Evolutionary conservation across 805 yeast species (phyloP).

Genomic region (Monosporozyma siamensis): DNA sequence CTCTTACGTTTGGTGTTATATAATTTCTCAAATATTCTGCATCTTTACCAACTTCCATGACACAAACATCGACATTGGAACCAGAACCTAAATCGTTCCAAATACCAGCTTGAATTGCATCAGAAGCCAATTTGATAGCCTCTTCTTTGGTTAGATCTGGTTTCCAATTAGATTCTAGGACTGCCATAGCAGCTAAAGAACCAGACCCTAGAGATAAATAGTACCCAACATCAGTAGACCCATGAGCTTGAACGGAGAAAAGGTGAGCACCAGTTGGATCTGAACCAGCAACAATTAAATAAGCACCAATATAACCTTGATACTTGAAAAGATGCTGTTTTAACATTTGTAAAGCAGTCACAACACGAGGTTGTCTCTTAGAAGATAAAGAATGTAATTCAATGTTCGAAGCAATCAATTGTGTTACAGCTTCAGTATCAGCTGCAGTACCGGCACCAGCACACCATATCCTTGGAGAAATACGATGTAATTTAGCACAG

Average conservation of each 20-base stretch:
- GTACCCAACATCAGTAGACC: slow-evolving; percentile 92
- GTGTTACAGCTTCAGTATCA: slow-evolving; percentile 96
- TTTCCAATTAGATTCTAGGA: slow-evolving; percentile 81
- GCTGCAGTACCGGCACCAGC: slow-evolving; percentile 99
- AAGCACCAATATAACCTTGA: slow-evolving; percentile 97
- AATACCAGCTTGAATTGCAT: slow-evolving; percentile 94
- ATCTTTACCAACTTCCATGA: slow-evolving; percentile 87
- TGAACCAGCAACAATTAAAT: slow-evolving; percentile 93
- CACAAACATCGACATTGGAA: slow-evolving; percentile 95
- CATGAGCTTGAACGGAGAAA: slow-evolving; percentile 93
- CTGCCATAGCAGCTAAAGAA: slow-evolving; percentile 97
- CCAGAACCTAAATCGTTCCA: slow-evolving; percentile 99
- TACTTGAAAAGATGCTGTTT: slow-evolving; percentile 94
- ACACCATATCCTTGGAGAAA: slow-evolving; percentile 93
- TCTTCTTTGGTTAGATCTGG: slow-evolving; percentile 72
- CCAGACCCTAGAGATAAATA: slow-evolving; percentile 94
- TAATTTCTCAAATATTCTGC: slow-evolving; percentile 80
- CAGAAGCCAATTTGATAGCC: slow-evolving; percentile 83
- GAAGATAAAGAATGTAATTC: slow-evolving; percentile 83
- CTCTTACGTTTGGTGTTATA: slow-evolving; percentile 84
- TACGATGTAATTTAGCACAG: slow-evolving; percentile 87
- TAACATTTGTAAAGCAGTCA: slow-evolving; percentile 82
- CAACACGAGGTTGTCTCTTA: slow-evolving; percentile 83
- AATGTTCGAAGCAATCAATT: slow-evolving; percentile 78
- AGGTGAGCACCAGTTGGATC: slow-evolving; percentile 95